phyloP scores from a whole-genome alignment of 2,329 filamentous ascomycete species.

The Stromatinia cepivora region DNA sequence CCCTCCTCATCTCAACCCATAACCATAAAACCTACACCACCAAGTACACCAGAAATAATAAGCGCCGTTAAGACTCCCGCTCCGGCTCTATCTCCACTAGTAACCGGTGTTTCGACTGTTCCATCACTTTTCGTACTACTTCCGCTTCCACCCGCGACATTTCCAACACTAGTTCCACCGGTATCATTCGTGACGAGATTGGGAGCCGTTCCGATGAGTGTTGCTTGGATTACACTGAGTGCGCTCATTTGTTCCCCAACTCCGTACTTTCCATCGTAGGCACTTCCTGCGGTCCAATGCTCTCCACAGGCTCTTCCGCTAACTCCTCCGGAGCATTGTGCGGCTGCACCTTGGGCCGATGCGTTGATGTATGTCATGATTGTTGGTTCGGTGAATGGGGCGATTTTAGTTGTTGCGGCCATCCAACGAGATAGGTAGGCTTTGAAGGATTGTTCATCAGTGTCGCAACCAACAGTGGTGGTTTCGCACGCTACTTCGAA shows the following conservation, averaged over 20 bases:
- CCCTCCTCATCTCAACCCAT: conserved; percentile 13
- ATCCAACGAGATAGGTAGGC: conserved; percentile 62
- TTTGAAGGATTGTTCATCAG: conserved; percentile 63
- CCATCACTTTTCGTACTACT: conserved; percentile 14
- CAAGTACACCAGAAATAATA: conserved; percentile 51
- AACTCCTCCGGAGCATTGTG: conserved; percentile 47
- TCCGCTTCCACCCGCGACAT: conserved; percentile 34
- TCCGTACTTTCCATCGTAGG: conserved; percentile 60
- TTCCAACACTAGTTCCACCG: conserved; percentile 57
- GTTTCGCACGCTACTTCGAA: conserved; percentile 63
- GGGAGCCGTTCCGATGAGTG: conserved; percentile 50
- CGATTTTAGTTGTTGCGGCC: conserved; percentile 62
- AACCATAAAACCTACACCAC: conserved; percentile 56
- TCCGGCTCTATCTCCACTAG: conserved; percentile 63
- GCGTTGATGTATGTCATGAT: conserved; percentile 56
- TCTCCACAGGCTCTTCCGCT: conserved; percentile 61
- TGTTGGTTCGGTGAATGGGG: conserved; percentile 55
- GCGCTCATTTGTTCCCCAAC: conserved; percentile 72
- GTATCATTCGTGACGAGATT: conserved; percentile 49
- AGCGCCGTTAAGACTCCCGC: conserved; percentile 64
- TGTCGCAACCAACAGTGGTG: conserved; percentile 55
- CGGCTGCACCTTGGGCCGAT: conserved; percentile 58
- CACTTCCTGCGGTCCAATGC: conserved; percentile 55
- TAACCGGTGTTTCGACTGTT: conserved; percentile 31
- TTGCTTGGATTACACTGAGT: conserved; percentile 63